Base-by-base conservation (phyloP, 495 filamentous ascomycete species). In the Talaromyces proteolyticus region DNA sequence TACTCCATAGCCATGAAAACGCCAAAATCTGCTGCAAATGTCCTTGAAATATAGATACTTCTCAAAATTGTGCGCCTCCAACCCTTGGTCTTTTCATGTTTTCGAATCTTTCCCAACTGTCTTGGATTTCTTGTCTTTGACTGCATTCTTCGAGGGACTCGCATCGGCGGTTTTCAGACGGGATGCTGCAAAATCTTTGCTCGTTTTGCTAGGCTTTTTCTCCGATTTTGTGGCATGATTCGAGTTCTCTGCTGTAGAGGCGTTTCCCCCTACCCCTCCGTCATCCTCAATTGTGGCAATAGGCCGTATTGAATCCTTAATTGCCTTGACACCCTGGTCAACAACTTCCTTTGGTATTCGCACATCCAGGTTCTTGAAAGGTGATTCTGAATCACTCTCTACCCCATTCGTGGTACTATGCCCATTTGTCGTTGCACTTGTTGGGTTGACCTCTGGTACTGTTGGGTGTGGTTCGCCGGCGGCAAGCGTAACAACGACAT, bases 251-350 rank as follows among this genome's bases (percentile, higher is more conserved):
- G n/a, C 18, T 2, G 25, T 34, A 12, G 23, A 20, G 17, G 23
- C 45, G 22, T 66, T n/a, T n/a, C n/a, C n/a, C n/a, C n/a, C n/a
- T n/a, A n/a, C n/a, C n/a, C n/a, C 69, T n/a, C 49, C 60, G 47
- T 76, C 70, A 22, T 70, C 73, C 26, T 75, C 69, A 29, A 77
- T 56, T 8, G 74, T 65, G 22, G 73, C 69, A 51, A 78, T 68
- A 47, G 76, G 73, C 25, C 74, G 61, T 43, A 78, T 48, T 3
- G 73, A 67, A 14, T 76, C 73, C 47, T 75, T 74, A 37, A 78
- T 58, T 4, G 70, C 68, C 3, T 64, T 53, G 2, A 73, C 68
- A 4, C 71, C 71, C 51, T 74, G 69, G n/a, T 70, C 69, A 20
- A 74, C 71, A 12, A 73, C 65, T 6, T 56, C 51, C 29, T 64